Conservation (phyloP, 805 yeast species). For the Pichia membranifaciens region DNA sequence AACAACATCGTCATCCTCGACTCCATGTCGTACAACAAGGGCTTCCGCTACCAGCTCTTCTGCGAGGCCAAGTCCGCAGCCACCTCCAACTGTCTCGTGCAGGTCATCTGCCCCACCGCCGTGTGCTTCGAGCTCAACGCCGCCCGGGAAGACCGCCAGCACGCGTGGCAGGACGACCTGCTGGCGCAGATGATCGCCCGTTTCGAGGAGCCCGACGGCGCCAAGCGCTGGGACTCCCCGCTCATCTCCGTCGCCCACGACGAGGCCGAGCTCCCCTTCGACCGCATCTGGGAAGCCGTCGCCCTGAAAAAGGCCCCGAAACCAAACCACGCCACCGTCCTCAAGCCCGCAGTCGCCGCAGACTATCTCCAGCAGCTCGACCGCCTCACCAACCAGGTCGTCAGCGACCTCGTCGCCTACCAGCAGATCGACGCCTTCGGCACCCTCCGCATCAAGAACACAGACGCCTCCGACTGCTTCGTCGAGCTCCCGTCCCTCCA, state of each 20-base stretch:
- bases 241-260: constrained; percentile 62
- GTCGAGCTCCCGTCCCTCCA: constrained; percentile 57
- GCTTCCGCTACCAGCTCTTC: constrained; percentile 87
- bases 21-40: constrained; percentile 84
- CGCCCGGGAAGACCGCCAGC: constrained; percentile 23
- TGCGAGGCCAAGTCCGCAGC: constrained; percentile 86
- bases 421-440: constrained; percentile 49
- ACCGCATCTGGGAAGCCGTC: constrained; percentile 60
- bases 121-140: constrained; percentile 60
- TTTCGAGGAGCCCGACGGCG: constrained; percentile 88
- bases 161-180: constrained; percentile 59
- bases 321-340: constrained; percentile 79
- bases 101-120: constrained; percentile 57
- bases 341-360: constrained; percentile 73
- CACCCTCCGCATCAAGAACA: constrained; percentile 34
- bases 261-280: constrained; percentile 51
- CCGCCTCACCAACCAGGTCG: constrained; percentile 57
- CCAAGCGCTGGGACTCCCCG: constrained; percentile 92
- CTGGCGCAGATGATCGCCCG: constrained; percentile 70
- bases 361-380: constrained; percentile 78
- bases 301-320: constrained; percentile 57
- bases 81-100: constrained; percentile 79
- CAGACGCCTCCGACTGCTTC: constrained; percentile 31
- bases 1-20: constrained; percentile 77
- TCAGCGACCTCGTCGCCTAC: constrained; percentile 55